Conservation (phyloP, 2,329 filamentous ascomycete species). For the Epicoccum sorghinum region DNA sequence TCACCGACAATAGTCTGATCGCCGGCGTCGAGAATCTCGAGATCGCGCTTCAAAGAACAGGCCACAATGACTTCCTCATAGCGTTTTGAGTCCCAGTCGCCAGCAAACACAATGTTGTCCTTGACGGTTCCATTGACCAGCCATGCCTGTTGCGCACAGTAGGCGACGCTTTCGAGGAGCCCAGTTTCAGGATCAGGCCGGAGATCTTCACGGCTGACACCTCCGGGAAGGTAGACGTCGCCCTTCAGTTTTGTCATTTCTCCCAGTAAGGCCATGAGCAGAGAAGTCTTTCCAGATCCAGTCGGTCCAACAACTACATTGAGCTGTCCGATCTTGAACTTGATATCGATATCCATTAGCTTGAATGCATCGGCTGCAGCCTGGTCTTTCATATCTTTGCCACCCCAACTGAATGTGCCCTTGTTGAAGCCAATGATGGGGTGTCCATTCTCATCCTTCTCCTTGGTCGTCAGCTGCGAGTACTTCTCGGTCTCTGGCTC, state of each 20-base stretch:
- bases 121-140: conserved; percentile 94
- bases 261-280: conserved; percentile 93
- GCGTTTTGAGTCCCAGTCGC: conserved; percentile 77
- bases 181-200: conserved; percentile 81
- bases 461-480: conserved; percentile 75
- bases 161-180: conserved; percentile 89
- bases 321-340: conserved; percentile 83
- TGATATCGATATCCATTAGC: conserved; percentile 80
- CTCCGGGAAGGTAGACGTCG: conserved; percentile 82
- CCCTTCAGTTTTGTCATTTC: conserved; percentile 92
- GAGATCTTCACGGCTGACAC: conserved; percentile 83
- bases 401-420: conserved; percentile 89
- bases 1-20: conserved; percentile 95
- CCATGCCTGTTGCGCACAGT: conserved; percentile 97
- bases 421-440: conserved; percentile 83
- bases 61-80: conserved; percentile 89
- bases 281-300: conserved; percentile 91
- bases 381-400: conserved; percentile 58
- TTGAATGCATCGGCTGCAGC: conserved; percentile 71
- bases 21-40: conserved; percentile 89
- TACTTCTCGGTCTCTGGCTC: conserved; percentile 98
- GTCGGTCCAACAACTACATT: conserved; percentile 94
- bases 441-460: conserved; percentile 70
- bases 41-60: conserved; percentile 87
- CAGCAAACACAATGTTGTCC: conserved; percentile 93